Evolutionary conservation across 169 alveolate genomes (phyloP).

Genomic region (Babesia ovata): DNA sequence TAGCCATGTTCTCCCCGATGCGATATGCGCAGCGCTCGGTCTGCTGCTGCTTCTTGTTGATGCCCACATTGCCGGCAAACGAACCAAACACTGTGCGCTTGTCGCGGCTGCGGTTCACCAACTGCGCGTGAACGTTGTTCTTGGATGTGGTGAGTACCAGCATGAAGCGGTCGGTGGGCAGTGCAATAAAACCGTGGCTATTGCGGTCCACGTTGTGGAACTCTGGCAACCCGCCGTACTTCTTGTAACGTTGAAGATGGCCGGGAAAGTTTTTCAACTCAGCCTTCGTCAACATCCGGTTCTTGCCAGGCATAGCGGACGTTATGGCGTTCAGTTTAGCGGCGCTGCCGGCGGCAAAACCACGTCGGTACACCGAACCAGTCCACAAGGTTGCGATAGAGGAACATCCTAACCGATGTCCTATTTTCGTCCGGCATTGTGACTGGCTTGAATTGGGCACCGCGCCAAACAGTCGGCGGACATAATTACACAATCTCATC

Average conservation of each 20-base stretch:
- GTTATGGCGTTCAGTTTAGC: slow-evolving; percentile 22
- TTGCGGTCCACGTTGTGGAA: slow-evolving; percentile 87
- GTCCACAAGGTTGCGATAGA: neutral
- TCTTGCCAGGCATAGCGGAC: slow-evolving; percentile 25
- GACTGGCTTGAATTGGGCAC: no score
- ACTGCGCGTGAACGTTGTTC: slow-evolving; percentile 85
- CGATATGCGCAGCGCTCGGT: slow-evolving; percentile 83
- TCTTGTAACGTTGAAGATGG: slow-evolving; percentile 56
- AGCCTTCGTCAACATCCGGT: slow-evolving; percentile 55
- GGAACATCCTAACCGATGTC: no score
- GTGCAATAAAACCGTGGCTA: slow-evolving; percentile 78
- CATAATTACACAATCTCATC: no score
- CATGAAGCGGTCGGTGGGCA: slow-evolving; percentile 84
- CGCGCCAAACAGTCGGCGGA: no score
- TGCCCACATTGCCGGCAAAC: slow-evolving; percentile 86
- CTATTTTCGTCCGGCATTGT: no score
- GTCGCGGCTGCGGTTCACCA: slow-evolving; percentile 78
- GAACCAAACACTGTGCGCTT: slow-evolving; percentile 81
- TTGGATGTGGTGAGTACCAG: slow-evolving; percentile 81
- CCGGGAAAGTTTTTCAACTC: slow-evolving; percentile 69
- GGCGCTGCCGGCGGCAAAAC: neutral
- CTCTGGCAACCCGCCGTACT: slow-evolving; percentile 75
- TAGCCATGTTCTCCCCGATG: slow-evolving; percentile 85
- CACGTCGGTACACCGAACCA: neutral
- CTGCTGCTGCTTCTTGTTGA: slow-evolving; percentile 80